Percentiles rank a stretch among this genome's conserved stretches.
Evolutionary conservation across 257 asterid species (phyloP).

Genomic region (Penstemon eatonii): DNA sequence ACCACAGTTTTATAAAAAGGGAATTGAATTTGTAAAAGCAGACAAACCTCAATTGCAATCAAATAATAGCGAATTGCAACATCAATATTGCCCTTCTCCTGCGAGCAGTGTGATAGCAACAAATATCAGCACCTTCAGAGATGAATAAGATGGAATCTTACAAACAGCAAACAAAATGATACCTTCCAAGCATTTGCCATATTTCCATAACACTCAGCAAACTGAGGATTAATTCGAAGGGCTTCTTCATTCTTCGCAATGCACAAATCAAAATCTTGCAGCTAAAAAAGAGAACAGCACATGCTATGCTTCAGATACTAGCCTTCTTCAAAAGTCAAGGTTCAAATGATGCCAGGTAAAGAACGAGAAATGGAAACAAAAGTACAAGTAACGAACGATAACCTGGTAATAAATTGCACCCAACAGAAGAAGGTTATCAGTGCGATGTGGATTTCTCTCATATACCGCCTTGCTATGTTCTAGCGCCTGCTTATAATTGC

Average conservation of each 20-base stretch:
- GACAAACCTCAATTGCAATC: slow-evolving; percentile 90
- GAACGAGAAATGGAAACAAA: slow-evolving; percentile 5
- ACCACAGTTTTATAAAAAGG: background rate
- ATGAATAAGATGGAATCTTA: slow-evolving; percentile 25
- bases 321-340: slow-evolving; percentile 15
- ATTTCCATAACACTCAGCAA: slow-evolving; percentile 99
- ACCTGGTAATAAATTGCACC: slow-evolving; percentile 98
- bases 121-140: slow-evolving; percentile 26
- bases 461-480: slow-evolving; percentile 88
- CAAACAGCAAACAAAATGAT: slow-evolving; percentile 20
- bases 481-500: slow-evolving; percentile 82
- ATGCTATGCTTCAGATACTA: slow-evolving; percentile 29
- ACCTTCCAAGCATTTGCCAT: slow-evolving; percentile 99
- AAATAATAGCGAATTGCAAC: slow-evolving; percentile 92
- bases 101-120: slow-evolving; percentile 32
- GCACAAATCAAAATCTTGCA: slow-evolving; percentile 88
- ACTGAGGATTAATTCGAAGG: slow-evolving; percentile 77
- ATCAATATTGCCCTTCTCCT: slow-evolving; percentile 98
- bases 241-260: slow-evolving; percentile 96
- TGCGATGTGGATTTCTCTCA: slow-evolving; percentile 80
- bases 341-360: slow-evolving; percentile 8
- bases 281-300: slow-evolving; percentile 43
- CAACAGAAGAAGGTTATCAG: slow-evolving; percentile 92
- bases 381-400: slow-evolving; percentile 18
- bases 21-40: slow-evolving; percentile 8